These are phyloP conservation scores for Triticum urartu DNA, from an alignment of 176 grass and related monocot genomes.

Conservation along the genomic window DNA sequence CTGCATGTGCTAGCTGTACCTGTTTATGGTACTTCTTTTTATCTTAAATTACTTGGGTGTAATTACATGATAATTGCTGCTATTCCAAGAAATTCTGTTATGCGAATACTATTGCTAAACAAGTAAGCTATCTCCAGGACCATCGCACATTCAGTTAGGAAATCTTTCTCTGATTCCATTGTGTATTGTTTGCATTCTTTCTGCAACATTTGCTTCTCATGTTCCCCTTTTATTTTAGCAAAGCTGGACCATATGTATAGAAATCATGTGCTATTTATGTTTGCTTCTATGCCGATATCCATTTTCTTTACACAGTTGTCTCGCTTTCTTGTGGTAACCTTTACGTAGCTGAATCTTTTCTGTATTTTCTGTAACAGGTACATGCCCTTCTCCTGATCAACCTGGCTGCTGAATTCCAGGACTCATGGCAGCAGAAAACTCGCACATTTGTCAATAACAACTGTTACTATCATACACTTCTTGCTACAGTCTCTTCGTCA, in stretches of 20 bases:
- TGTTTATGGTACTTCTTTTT: neutral
- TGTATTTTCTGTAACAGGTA: constrained; percentile 16
- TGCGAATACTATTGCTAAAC: neutral
- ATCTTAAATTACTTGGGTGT: no score
- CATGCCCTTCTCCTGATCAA: neutral
- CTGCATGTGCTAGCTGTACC: neutral
- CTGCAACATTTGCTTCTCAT: neutral
- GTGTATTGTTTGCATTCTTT: neutral
- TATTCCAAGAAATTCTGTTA: neutral
- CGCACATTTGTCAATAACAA: neutral
- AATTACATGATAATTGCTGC: neutral
- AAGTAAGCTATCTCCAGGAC: neutral
- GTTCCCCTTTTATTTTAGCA: neutral
- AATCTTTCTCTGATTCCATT: neutral
- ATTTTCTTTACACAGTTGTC: neutral
- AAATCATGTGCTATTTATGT: neutral
- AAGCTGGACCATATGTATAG: neutral
- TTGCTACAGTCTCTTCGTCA: neutral
- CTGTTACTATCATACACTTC: neutral
- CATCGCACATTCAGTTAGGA: neutral
- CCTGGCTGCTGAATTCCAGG: constrained; percentile 9
- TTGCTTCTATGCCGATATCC: neutral
- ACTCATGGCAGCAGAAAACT: neutral
- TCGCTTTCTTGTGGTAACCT: neutral
- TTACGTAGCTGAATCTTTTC: neutral